A percentile compares a stretch with the other conserved stretches of the same genome.
Evolutionary conservation across 1,284 basidiomycete species (phyloP).

Genomic region (Ustilago crameri): DNA sequence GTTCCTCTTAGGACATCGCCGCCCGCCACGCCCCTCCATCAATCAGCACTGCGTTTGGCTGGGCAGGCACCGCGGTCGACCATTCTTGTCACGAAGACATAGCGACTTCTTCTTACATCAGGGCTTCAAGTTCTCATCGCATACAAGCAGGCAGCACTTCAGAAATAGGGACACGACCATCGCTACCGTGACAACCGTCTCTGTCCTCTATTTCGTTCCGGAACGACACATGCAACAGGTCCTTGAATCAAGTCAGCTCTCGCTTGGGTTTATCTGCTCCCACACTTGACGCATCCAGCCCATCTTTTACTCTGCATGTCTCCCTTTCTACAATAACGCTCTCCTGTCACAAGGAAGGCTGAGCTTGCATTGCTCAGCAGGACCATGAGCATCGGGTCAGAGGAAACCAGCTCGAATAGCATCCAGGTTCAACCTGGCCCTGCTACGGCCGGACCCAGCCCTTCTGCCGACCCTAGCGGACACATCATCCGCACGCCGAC

Average conservation of each 20-base stretch:
- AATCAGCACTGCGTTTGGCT: constrained; percentile 5
- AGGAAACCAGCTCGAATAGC: constrained; percentile 37
- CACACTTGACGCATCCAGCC: background rate
- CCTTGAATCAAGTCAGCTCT: background rate
- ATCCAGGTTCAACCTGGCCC: constrained; percentile 49
- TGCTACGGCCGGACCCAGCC: constrained; percentile 39
- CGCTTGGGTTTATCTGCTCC: background rate
- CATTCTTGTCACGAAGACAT: background rate
- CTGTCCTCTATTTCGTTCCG: background rate
- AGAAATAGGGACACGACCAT: too few relatives aligned
- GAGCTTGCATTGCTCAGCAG: constrained; percentile 41
- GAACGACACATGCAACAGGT: background rate
- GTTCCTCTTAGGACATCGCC: constrained; percentile 2
- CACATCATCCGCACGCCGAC: constrained; percentile 13
- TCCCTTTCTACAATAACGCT: constrained; percentile 8
- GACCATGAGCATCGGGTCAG: constrained; percentile 51
- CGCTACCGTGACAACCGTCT: too few relatives aligned
- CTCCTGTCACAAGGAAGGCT: constrained; percentile 17
- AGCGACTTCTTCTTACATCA: too few relatives aligned
- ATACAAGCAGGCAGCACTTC: too few relatives aligned
- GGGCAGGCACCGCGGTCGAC: constrained; percentile 8
- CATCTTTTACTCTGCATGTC: constrained; percentile 21
- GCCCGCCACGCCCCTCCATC: constrained; percentile 2
- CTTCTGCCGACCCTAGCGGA: constrained; percentile 20
- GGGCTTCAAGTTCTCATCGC: too few relatives aligned